A percentile compares a stretch with the other conserved stretches of the same genome.
Evolutionary conservation across 2,329 filamentous ascomycete genomes (phyloP).

Genomic region (Mycogone perniciosa): DNA sequence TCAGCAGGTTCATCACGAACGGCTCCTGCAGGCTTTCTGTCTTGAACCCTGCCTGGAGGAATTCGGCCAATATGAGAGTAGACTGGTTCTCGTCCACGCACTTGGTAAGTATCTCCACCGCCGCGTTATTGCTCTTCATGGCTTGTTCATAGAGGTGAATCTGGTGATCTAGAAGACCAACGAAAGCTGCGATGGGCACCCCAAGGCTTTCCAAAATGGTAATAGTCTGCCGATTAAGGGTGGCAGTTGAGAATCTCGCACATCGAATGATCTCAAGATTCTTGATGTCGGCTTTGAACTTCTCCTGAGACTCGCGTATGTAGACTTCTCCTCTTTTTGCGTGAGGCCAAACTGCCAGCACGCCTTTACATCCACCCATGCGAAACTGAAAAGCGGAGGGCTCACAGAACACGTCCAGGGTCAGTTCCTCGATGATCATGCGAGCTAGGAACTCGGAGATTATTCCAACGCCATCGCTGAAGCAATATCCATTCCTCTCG

Average conservation of each 20-base stretch:
- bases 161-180: slow-evolving; percentile 60
- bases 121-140: slow-evolving; percentile 58
- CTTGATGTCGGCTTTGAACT: slow-evolving; percentile 67
- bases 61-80: slow-evolving; percentile 65
- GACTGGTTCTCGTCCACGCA: slow-evolving; percentile 82
- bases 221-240: slow-evolving; percentile 86
- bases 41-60: slow-evolving; percentile 79
- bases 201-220: slow-evolving; percentile 74
- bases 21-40: slow-evolving; percentile 56
- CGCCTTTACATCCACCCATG: slow-evolving; percentile 85
- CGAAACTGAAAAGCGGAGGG: slow-evolving; percentile 91
- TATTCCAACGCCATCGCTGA: slow-evolving; percentile 90
- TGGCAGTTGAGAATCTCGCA: slow-evolving; percentile 69
- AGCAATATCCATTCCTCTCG: slow-evolving; percentile 59
- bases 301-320: slow-evolving; percentile 78
- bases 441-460: slow-evolving; percentile 74
- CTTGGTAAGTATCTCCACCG: slow-evolving; percentile 61
- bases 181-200: slow-evolving; percentile 61
- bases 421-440: slow-evolving; percentile 66
- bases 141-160: slow-evolving; percentile 62
- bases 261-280: slow-evolving; percentile 80
- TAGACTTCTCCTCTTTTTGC: slow-evolving; percentile 63
- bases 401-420: slow-evolving; percentile 47
- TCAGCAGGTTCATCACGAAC: slow-evolving; percentile 71
- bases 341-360: slow-evolving; percentile 69